A percentile compares a stretch with the other conserved stretches of the same genome.
Conservation (phyloP, 2,329 filamentous ascomycete species). For the Epichloe gansuensis region DNA sequence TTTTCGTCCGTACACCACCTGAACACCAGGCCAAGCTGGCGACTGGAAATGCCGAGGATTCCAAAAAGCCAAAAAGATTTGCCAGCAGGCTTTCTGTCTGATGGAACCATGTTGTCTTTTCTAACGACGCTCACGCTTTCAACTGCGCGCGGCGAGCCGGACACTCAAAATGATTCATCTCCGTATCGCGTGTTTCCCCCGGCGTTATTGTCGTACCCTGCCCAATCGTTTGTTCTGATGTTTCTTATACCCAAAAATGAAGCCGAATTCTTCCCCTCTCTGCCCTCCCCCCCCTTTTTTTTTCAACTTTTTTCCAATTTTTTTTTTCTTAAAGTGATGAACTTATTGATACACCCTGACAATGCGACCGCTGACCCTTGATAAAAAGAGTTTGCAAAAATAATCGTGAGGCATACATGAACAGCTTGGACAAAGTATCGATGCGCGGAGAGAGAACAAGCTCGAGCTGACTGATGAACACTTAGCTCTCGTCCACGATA, state of each 20-base stretch:
- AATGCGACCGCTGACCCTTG: neutral
- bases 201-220: neutral
- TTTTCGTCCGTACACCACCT: neutral
- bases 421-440: too few relatives aligned
- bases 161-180: too few relatives aligned
- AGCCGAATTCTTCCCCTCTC: neutral
- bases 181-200: neutral
- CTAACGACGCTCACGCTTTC: neutral
- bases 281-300: too few relatives aligned
- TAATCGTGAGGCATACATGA: neutral
- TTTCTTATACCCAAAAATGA: neutral
- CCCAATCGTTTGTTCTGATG: neutral
- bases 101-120: neutral
- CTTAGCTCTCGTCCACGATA: constrained; percentile 11
- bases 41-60: neutral
- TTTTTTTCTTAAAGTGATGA: neutral
- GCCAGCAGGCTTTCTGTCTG: neutral
- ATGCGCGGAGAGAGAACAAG: neutral
- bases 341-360: neutral
- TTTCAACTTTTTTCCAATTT: too few relatives aligned
- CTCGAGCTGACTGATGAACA: too few relatives aligned
- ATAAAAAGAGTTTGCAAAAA: neutral
- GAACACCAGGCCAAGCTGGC: neutral
- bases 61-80: neutral
- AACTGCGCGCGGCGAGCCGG: too few relatives aligned